A percentile compares a stretch with the other conserved stretches of the same genome.
phyloP scores from a whole-genome alignment of 1,284 basidiomycete genomes.

The Boletellus sp. region DNA sequence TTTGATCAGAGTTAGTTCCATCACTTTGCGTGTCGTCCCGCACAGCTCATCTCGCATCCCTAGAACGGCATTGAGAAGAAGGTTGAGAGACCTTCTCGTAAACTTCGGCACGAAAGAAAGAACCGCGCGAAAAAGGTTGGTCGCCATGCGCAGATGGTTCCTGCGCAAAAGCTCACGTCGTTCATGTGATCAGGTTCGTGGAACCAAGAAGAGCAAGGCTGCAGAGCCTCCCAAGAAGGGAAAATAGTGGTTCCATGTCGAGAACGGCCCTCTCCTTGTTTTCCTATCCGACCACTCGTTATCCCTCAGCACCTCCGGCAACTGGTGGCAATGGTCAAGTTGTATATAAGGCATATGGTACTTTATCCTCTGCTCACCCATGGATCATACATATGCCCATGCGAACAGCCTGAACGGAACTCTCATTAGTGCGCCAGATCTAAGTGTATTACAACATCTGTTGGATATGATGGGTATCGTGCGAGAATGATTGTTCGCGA shows the following conservation, averaged over 20 bases:
- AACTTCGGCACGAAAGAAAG: constrained; percentile 99
- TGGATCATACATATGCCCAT: constrained; percentile 47
- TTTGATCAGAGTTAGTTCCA: constrained; percentile 80
- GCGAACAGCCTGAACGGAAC: constrained; percentile 31
- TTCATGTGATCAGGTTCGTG: constrained; percentile 64
- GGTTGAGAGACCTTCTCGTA: constrained; percentile 90
- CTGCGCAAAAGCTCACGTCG: constrained; percentile 6
- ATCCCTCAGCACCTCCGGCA: constrained; percentile 34
- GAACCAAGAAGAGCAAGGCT: constrained; percentile 91
- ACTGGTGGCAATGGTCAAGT: constrained; percentile 32
- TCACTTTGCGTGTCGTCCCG: neutral
- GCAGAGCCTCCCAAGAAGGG: constrained; percentile 85
- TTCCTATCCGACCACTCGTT: constrained; percentile 38
- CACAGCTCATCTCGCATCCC: constrained; percentile 10
- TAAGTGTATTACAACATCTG: constrained; percentile 33
- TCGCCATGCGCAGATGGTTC: constrained; percentile 16
- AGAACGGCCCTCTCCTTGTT: constrained; percentile 24
- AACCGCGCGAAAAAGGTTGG: constrained; percentile 95
- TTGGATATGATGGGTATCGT: constrained; percentile 34
- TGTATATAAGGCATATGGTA: constrained; percentile 44
- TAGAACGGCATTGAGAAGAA: constrained; percentile 84
- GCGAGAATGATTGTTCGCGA: constrained; percentile 14
- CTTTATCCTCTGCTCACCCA: constrained; percentile 33
- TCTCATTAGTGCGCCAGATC: constrained; percentile 31
- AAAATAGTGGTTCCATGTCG: constrained; percentile 48